Evolutionary conservation across 495 filamentous ascomycete species (phyloP).

Genomic region (Lasiosphaeria ovina): DNA sequence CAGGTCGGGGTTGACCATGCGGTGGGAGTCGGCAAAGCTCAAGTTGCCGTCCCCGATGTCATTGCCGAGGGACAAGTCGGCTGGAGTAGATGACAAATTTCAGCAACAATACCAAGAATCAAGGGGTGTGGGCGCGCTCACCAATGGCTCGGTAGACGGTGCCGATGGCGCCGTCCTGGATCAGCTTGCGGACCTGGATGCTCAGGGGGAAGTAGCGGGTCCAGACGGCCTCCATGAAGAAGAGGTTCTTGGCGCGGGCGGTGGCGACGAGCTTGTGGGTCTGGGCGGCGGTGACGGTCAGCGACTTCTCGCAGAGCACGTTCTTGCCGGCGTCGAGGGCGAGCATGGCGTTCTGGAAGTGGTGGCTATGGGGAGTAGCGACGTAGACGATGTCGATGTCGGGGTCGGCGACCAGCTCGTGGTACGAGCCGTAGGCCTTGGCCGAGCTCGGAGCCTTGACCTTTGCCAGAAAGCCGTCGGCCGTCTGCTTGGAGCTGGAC

Average conservation of each 20-base stretch:
- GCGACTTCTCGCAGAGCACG: slow-evolving; percentile 90
- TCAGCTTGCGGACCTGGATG: slow-evolving; percentile 69
- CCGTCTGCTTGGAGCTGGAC: slow-evolving; percentile 66
- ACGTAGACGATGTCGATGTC: slow-evolving; percentile 87
- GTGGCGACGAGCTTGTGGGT: slow-evolving; percentile 69
- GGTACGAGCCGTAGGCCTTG: slow-evolving; percentile 78
- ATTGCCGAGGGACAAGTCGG: slow-evolving; percentile 59
- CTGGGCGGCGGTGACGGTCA: slow-evolving; percentile 86
- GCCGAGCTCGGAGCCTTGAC: slow-evolving; percentile 62
- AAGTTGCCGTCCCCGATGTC: slow-evolving; percentile 40
- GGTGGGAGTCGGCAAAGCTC: slow-evolving; percentile 54
- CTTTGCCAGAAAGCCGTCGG: slow-evolving; percentile 68
- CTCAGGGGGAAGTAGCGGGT: slow-evolving; percentile 86
- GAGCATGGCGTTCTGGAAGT: slow-evolving; percentile 88
- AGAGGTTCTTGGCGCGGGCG: slow-evolving; percentile 76
- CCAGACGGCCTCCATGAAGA: slow-evolving; percentile 97
- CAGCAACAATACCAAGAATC: background rate
- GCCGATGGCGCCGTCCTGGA: slow-evolving; percentile 68
- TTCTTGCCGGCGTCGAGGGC: slow-evolving; percentile 80
- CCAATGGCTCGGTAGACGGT: slow-evolving; percentile 71
- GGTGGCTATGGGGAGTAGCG: slow-evolving; percentile 92
- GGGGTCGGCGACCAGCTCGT: slow-evolving; percentile 71
- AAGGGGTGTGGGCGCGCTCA: slow-evolving; percentile 23
- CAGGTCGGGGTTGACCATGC: slow-evolving; percentile 85
- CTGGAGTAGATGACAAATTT: slow-evolving; percentile 19